phyloP scores from a whole-genome alignment of 306 rosid species.

The Casuarina equisetifolia region DNA sequence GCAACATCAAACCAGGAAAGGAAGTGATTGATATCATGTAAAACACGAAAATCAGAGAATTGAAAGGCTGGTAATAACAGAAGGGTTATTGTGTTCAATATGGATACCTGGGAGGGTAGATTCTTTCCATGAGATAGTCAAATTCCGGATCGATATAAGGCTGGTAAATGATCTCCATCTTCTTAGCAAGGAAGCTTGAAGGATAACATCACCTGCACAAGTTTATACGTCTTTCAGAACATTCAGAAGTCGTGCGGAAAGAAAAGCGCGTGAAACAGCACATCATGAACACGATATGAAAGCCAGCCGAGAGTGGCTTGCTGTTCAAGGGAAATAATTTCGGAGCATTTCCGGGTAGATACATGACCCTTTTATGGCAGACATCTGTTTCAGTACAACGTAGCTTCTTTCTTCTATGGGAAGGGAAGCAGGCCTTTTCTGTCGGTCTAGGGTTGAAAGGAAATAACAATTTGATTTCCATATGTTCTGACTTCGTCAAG shows the following conservation, averaged over 20 bases:
- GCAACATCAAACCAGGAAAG: conserved; percentile 19
- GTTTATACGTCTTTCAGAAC: conserved; percentile 2
- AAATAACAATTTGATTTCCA: too few species aligned
- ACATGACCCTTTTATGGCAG: background rate
- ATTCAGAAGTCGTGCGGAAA: conserved; percentile 9
- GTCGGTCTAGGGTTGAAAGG: background rate
- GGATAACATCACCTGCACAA: background rate
- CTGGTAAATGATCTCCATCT: conserved; percentile 58
- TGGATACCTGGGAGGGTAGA: conserved; percentile 79
- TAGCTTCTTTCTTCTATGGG: background rate
- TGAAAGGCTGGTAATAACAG: background rate
- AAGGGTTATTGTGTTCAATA: too few species aligned
- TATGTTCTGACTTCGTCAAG: background rate
- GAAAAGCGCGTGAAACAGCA: conserved; percentile 16
- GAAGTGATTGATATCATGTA: background rate
- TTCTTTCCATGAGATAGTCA: conserved; percentile 77
- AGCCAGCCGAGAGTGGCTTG: conserved; percentile 35
- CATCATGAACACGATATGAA: conserved; percentile 14
- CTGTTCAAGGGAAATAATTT: background rate
- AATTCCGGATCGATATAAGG: conserved; percentile 63
- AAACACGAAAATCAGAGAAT: background rate
- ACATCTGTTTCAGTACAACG: background rate
- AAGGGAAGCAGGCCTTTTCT: background rate
- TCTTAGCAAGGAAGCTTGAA: conserved; percentile 12
- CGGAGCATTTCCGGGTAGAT: background rate